Evolutionary conservation across 202 grass and related monocot genomes (phyloP).

Genomic region (Musa balbisiana): DNA sequence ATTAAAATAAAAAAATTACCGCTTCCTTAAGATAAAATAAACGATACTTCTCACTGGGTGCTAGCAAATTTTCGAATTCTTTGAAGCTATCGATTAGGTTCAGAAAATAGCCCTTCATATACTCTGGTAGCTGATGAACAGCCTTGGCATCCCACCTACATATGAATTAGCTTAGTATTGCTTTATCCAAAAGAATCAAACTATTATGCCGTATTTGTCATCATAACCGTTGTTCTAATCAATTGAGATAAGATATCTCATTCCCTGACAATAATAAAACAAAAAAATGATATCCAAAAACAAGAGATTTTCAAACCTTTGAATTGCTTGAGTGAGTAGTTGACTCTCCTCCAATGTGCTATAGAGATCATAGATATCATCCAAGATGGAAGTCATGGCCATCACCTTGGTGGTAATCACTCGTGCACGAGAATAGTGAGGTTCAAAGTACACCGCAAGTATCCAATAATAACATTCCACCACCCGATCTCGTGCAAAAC

Average conservation of each 20-base stretch:
- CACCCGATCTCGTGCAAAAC: conserved; percentile 34
- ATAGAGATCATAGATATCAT: neutral
- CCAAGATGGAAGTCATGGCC: neutral
- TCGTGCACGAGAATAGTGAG: conserved; percentile 5
- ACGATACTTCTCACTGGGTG: neutral
- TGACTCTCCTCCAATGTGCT: conserved; percentile 2
- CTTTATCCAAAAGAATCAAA: no score
- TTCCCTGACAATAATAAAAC: no score
- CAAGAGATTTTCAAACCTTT: neutral
- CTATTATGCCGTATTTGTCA: no score
- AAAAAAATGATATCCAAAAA: no score
- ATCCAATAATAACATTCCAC: conserved; percentile 59
- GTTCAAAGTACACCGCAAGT: conserved; percentile 15
- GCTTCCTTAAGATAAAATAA: neutral
- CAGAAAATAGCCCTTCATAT: conserved; percentile 19
- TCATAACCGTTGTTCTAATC: no score
- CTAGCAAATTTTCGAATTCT: neutral
- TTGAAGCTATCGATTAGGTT: conserved; percentile 12
- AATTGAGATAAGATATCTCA: no score
- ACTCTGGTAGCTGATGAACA: conserved; percentile 13
- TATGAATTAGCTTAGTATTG: neutral
- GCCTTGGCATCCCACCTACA: conserved; percentile 34
- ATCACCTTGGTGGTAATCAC: conserved; percentile 25
- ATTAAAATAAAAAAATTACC: no score
- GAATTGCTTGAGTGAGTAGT: neutral